Percentiles rank a stretch among this genome's conserved stretches.
These are phyloP conservation scores for Kwoniella mangroviensis DNA, from an alignment of 768 basidiomycete species.

Conservation along the genomic window DNA sequence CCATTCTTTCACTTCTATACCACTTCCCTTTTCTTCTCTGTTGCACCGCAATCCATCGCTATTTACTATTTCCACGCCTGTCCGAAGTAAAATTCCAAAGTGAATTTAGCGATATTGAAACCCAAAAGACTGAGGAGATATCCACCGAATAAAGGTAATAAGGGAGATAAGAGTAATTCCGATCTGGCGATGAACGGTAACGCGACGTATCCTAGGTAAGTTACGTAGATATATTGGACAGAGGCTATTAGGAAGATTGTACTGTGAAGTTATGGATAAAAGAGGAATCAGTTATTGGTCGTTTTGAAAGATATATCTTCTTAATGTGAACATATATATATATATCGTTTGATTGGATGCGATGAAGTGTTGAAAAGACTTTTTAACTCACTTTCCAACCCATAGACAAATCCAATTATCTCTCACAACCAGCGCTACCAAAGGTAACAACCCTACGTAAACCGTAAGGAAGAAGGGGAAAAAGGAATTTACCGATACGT, in stretches of 20 bases:
- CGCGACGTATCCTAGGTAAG: conserved; percentile 77
- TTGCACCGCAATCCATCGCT: conserved; percentile 5
- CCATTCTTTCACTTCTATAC: background rate
- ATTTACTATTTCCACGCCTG: conserved; percentile 35
- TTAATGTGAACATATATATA: no score
- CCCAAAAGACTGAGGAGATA: conserved; percentile 67
- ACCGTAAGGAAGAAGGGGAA: conserved; percentile 90
- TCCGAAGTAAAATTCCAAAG: conserved; percentile 80
- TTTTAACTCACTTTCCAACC: conserved; percentile 69
- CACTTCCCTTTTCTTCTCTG: no score
- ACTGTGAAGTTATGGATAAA: conserved; percentile 18
- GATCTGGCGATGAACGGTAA: conserved; percentile 92
- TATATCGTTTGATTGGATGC: no score
- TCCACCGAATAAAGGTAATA: conserved; percentile 81
- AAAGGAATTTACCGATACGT: conserved; percentile 95
- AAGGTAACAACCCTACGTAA: conserved; percentile 84
- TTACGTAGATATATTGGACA: conserved; percentile 85
- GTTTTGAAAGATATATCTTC: background rate
- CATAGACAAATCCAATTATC: conserved; percentile 93
- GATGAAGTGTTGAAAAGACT: background rate
- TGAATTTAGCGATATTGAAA: conserved; percentile 84
- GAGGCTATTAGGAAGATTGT: conserved; percentile 87
- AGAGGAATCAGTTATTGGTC: background rate
- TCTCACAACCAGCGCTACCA: conserved; percentile 79
- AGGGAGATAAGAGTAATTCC: conserved; percentile 85